Evolutionary conservation across 2,329 filamentous ascomycete genomes (phyloP), one percentile per base, ranked within the genome.

Genomic region (Penicillium hesseltinei): DNA sequence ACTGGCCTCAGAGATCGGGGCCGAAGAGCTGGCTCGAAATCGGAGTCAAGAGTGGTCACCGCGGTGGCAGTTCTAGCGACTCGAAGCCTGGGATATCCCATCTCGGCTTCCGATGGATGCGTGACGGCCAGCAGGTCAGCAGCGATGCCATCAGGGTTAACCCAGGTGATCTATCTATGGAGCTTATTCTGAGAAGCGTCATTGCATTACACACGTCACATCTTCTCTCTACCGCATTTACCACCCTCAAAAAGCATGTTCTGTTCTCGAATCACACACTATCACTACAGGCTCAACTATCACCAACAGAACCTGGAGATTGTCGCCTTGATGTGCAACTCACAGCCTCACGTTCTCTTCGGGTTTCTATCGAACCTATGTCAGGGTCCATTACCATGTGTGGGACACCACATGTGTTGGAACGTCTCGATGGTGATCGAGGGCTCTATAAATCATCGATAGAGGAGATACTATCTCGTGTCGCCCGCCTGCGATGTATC

Each of bases 21-120:
- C 81, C 84, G 17, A 96, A 95, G 78, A 96, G 87, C 71, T 99
- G 94, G 93, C 81, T 99, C 47, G 88, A 97, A 62, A 80, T 99
- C 50, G 92, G 92, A 10, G 84, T 96, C 36, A 75, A 71, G 49
- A 68, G 69, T 43, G 70, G 72, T 31, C 57, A 58, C 44, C 53
- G 44, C 47, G 42, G 25, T 38, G 51, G 54, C 33, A 56, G 63
- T 47, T 54, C 39, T 27, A 43, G 47, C 36, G 33, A 55, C 31
- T 36, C 46, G 13, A 44, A 40, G 25, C 53, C 62, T 19, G 62
- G 66, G 25, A 59, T 71, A 17, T 69, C 78, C 9, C 69, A 64
- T 55, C 65, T 81, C 39, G 71, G 71, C 27, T 56, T 80, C 55
- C 87, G 91, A 62, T 99, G 94, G 93, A 92, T 95, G 73, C 86